Conservation (phyloP, 495 filamentous ascomycete species). For the Hyphodiscus hymeniophilus region DNA sequence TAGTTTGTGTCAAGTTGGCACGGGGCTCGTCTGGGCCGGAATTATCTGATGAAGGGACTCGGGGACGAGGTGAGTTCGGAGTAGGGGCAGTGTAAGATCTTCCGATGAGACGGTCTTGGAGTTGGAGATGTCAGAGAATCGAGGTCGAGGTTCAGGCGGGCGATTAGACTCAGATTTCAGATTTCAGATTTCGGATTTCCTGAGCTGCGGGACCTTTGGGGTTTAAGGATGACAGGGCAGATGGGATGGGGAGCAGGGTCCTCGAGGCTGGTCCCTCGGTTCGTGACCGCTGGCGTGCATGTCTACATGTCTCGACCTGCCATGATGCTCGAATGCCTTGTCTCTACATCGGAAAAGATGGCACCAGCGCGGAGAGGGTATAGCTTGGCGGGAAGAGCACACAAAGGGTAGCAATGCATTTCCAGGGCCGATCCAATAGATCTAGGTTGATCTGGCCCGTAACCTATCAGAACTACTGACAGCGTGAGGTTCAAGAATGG, state of each 20-base stretch:
- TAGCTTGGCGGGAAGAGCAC: background rate
- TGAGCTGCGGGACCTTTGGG: conserved; percentile 17
- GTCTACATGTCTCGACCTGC: too few species aligned
- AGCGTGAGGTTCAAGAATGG: background rate
- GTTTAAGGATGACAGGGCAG: conserved; percentile 18
- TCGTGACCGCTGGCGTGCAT: too few species aligned
- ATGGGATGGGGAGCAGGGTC: background rate
- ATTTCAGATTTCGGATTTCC: conserved; percentile 3
- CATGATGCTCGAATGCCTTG: too few species aligned
- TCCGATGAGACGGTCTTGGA: conserved; percentile 23
- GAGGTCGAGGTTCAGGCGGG: background rate
- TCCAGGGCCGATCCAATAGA: too few species aligned
- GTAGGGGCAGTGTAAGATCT: conserved; percentile 18
- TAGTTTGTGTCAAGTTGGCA: conserved; percentile 1
- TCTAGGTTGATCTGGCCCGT: too few species aligned
- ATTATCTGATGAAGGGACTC: conserved; percentile 1
- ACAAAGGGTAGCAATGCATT: background rate
- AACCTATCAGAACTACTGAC: background rate
- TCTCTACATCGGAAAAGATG: too few species aligned
- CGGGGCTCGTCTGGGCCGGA: conserved; percentile 11
- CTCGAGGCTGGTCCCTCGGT: background rate
- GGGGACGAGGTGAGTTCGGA: conserved; percentile 5
- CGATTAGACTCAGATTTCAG: background rate
- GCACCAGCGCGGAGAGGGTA: background rate
- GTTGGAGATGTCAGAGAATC: conserved; percentile 1